Base-by-base conservation (phyloP, 2,329 filamentous ascomycete species). In the Celoporthe dispersa region DNA sequence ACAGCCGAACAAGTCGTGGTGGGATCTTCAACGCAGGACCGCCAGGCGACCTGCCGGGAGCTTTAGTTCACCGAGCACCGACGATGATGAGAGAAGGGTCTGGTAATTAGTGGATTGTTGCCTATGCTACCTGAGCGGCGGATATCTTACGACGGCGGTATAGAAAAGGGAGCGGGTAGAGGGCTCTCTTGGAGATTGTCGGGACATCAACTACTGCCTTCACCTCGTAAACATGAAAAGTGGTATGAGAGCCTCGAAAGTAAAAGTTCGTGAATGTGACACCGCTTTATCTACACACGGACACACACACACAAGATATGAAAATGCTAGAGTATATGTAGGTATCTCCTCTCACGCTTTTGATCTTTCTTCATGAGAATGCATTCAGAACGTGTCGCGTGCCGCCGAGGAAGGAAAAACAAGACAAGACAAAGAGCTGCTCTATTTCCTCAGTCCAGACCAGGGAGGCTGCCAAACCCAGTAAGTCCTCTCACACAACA, bases 301-400 rank as follows among this genome's bases (percentile, higher is more conserved):
- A 35, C 35, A 63, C 66, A 66, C 68, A 63, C 65, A 70, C 61
- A 51, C 55, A 48, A 31, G 55, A 60, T 53, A 48, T 39, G 62
- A 60, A 44, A 19, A 55, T 48, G 44, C 35, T 53, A 22, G 7
- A 9, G 11, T 51, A 25, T 53, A 60, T 35, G 64, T 64, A 60
- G 41, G 64, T 62, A 48, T 19, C 67, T 28, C 25, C 31, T 41
- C 39, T 62, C 48, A 44, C 37, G 14, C 44, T 25, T 48, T 41
- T 62, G 64, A 66, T 39, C 39, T 55, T 31, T 55, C 25, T 62
- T 39, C 28, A 69, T 66, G 31, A 71, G 37, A 41, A 64, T 63
- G 39, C 61, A 33, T 62, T 51, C 55, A 59, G 55, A 37, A 44
- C 33, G 53, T 70, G 60, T 62, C 35, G 64, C 37, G 33, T 59